Conservation (phyloP, 345 rosid species). For the Populus euphratica region DNA sequence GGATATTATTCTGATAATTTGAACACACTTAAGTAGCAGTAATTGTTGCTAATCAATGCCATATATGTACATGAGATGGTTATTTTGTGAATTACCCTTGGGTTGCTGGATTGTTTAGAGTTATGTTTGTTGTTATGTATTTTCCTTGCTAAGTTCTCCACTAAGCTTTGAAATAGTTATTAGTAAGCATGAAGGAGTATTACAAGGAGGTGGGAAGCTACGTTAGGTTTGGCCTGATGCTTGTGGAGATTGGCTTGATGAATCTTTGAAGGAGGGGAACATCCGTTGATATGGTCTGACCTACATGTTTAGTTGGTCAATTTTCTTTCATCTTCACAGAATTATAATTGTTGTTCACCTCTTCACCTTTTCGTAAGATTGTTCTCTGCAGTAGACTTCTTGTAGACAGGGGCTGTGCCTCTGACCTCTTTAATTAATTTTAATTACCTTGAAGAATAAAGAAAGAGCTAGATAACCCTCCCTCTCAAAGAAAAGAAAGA, state of each 20-base stretch:
- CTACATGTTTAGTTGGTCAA: not conserved
- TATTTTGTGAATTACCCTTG: not conserved
- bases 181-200: not conserved
- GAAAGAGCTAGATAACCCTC: not conserved
- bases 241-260: not conserved
- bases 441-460: not conserved
- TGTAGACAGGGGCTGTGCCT: not conserved
- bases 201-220: not conserved
- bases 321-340: too few relatives aligned
- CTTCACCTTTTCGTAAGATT: not conserved
- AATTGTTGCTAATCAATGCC: not conserved
- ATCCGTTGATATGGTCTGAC: not conserved
- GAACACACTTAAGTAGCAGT: not conserved
- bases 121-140: not conserved
- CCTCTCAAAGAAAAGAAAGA: not conserved
- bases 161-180: not conserved
- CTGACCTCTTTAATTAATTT: not conserved
- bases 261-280: not conserved
- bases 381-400: not conserved
- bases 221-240: not conserved
- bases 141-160: not conserved
- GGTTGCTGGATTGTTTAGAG: not conserved
- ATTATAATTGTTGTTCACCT: not conserved
- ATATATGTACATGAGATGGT: not conserved
- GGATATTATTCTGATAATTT: not conserved